Conservation (phyloP, 2,329 filamentous ascomycete species). For the Calonectria pauciramosa region DNA sequence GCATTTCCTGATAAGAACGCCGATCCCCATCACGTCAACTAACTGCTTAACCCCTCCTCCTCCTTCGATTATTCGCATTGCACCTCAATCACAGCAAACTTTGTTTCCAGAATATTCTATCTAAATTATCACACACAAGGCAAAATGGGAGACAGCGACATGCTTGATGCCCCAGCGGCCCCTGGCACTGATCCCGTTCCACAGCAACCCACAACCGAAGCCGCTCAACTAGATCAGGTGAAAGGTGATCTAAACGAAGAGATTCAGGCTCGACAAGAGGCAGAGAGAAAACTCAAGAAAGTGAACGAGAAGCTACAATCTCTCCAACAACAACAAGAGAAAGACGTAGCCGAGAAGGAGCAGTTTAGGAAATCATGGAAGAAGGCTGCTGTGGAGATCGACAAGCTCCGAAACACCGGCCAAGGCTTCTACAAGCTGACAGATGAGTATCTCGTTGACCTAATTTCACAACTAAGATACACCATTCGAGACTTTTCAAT, state of each 20-base stretch:
- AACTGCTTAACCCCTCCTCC: not conserved
- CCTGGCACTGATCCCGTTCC: not conserved
- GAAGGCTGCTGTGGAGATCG: not conserved
- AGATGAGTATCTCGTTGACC: not conserved
- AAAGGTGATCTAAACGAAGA: not conserved
- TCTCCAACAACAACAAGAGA: not conserved
- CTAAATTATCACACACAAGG: not conserved
- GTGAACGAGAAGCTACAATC: not conserved
- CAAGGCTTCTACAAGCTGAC: constrained; percentile 11
- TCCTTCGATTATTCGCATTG: not conserved
- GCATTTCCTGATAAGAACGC: not conserved
- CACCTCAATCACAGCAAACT: not conserved
- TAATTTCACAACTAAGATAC: not conserved
- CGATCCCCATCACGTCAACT: not conserved
- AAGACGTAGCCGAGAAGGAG: not conserved
- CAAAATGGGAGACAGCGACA: not conserved
- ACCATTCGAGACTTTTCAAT: not conserved
- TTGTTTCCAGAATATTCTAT: too few relatives aligned
- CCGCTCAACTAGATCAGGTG: not conserved
- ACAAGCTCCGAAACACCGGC: constrained; percentile 2
- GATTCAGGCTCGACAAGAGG: not conserved
- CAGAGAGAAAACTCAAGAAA: not conserved
- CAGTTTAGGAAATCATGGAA: constrained; percentile 5
- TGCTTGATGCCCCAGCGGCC: not conserved
- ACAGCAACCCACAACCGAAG: not conserved